Conservation (phyloP, 164 flowering plant species). For the Aristolochia fimbriata region DNA sequence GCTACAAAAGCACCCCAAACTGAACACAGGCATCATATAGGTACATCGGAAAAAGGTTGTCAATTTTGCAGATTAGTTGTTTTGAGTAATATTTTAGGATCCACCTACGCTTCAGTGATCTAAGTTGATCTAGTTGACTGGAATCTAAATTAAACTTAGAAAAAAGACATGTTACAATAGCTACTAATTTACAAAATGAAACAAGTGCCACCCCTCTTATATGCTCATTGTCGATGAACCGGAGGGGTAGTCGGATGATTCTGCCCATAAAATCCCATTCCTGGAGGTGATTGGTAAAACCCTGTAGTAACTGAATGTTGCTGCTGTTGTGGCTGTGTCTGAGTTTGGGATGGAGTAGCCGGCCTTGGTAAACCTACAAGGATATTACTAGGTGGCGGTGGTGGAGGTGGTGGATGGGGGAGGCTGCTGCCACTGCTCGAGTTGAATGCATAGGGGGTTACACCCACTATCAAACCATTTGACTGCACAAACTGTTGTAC, state of each 20-base stretch:
- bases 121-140: no score
- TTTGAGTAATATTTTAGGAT: no score
- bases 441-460: conserved; percentile 40
- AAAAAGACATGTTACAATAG: no score
- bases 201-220: no score
- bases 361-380: conserved; percentile 45
- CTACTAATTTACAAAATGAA: no score
- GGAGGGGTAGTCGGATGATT: conserved; percentile 32
- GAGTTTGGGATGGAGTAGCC: conserved; percentile 9
- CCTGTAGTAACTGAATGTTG: conserved; percentile 1
- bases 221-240: conserved; percentile 36
- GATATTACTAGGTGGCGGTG: conserved; percentile 44
- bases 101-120: no score
- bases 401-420: conserved; percentile 53
- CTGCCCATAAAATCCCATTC: conserved; percentile 61
- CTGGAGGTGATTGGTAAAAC: conserved; percentile 22
- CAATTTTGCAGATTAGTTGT: no score
- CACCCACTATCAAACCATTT: conserved; percentile 33
- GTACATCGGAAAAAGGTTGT: no score
- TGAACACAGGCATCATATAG: no score
- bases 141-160: no score
- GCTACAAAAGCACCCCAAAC: no score
- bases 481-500: conserved; percentile 45
- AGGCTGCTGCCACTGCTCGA: conserved; percentile 18
- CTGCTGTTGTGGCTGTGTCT: conserved; percentile 26